Percentiles rank a stretch among this genome's conserved stretches.
phyloP scores from a whole-genome alignment of 2,329 filamentous ascomycete genomes.

The Fusarium sublunatum region DNA sequence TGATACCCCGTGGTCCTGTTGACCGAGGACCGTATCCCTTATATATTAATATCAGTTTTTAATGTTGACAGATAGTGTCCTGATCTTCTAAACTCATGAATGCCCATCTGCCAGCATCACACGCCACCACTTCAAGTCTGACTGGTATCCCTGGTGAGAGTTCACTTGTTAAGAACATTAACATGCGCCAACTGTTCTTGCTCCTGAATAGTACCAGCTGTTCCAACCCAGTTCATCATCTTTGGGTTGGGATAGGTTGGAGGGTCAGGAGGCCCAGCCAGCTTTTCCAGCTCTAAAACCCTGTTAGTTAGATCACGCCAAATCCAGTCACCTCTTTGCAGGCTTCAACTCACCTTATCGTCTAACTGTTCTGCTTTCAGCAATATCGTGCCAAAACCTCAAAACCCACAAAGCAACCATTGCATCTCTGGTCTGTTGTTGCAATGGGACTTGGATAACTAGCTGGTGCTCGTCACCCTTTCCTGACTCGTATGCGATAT shows the following conservation, averaged over 20 bases:
- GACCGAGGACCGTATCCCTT: too few relatives aligned
- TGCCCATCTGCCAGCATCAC: too few relatives aligned
- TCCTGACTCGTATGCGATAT: slow-evolving; percentile 5
- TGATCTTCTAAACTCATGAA: too few relatives aligned
- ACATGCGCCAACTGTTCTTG: not conserved
- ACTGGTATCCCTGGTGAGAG: too few relatives aligned
- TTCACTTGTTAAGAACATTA: too few relatives aligned
- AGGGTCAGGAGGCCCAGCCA: not conserved
- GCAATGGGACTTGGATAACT: not conserved
- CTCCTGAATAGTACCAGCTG: not conserved
- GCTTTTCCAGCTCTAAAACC: not conserved
- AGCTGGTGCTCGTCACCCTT: not conserved
- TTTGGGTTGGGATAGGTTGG: not conserved
- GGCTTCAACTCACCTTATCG: not conserved
- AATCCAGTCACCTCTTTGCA: rapidly evolving
- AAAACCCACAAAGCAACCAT: slow-evolving; percentile 27
- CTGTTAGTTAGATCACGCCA: not conserved
- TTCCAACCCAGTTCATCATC: not conserved
- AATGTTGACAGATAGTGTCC: too few relatives aligned
- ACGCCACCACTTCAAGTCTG: too few relatives aligned
- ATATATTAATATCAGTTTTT: not conserved
- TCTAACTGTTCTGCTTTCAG: not conserved
- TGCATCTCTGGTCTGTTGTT: not conserved
- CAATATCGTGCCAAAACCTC: slow-evolving; percentile 26
- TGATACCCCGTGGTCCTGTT: not conserved